Evolutionary conservation across 108 stramenopile genomes (phyloP).

Genomic region (Hondaea fermentalgiana): DNA sequence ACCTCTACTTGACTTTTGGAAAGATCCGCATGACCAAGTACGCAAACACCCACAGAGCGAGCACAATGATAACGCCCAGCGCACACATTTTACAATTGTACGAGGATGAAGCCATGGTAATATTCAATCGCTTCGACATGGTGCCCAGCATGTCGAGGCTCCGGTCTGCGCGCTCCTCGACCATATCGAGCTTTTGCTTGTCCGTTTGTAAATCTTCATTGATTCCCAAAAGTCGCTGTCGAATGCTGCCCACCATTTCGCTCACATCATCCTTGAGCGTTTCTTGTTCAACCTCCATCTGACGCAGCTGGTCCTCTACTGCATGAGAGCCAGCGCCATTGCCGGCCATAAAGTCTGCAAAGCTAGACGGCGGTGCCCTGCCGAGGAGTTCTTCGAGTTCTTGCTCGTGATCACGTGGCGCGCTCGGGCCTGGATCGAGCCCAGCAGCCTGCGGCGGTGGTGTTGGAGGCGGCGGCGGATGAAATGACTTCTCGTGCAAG

Average conservation of each 20-base stretch:
- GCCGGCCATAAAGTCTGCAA: background rate
- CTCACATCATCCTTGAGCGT: background rate
- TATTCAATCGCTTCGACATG: background rate
- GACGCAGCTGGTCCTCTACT: background rate
- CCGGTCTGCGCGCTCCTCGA: background rate
- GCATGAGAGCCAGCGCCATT: background rate
- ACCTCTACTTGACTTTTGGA: background rate
- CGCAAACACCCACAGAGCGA: background rate
- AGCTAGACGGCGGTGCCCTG: background rate
- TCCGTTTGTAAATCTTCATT: background rate
- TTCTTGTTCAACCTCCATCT: background rate
- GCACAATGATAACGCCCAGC: background rate
- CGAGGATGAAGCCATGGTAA: background rate
- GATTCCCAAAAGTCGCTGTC: background rate
- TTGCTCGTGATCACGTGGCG: too few species aligned
- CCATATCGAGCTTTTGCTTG: background rate
- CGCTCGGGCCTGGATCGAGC: too few species aligned
- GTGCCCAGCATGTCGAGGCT: background rate
- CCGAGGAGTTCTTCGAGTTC: background rate
- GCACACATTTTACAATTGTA: slow-evolving; percentile 14
- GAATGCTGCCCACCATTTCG: background rate
- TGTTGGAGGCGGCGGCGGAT: background rate
- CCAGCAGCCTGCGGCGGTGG: too few species aligned
- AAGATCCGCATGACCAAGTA: slow-evolving; percentile 14
- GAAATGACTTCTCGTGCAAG: too few species aligned